Conservation (phyloP, 176 grass and related monocot genomes). For the Elymus sibiricus region DNA sequence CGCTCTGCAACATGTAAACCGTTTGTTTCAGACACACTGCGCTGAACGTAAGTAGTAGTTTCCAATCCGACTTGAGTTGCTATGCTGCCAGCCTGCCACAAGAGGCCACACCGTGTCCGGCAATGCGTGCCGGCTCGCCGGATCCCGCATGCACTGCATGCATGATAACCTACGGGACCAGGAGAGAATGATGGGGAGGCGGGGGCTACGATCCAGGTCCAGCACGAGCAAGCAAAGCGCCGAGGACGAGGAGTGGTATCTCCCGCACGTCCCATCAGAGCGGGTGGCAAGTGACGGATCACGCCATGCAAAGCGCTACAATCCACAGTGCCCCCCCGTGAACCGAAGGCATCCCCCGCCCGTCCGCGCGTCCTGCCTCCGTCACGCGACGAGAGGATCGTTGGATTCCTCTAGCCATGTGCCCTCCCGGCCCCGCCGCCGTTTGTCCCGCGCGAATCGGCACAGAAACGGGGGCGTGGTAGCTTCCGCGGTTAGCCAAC, state of each 20-base stretch:
- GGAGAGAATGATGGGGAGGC: conserved; percentile 12
- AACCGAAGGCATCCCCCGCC: too few species aligned
- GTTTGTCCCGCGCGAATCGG: conserved; percentile 28
- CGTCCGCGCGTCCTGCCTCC: neutral
- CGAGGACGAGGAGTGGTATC: neutral
- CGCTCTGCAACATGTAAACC: too few species aligned
- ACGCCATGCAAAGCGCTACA: too few species aligned
- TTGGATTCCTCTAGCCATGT: conserved; percentile 13
- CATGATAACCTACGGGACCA: conserved; percentile 16
- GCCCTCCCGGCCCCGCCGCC: neutral
- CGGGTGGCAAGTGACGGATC: neutral
- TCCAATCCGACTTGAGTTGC: too few species aligned
- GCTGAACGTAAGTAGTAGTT: too few species aligned
- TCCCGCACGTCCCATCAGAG: conserved; percentile 21
- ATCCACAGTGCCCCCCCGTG: too few species aligned
- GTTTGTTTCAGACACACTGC: too few species aligned
- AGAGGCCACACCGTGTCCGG: neutral
- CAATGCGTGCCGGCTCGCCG: neutral
- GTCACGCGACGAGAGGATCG: neutral
- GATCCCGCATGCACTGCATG: neutral
- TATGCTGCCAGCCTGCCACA: neutral
- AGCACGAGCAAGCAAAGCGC: neutral
- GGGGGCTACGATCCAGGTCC: neutral
- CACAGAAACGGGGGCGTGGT: conserved; percentile 1
- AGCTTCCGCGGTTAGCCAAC: neutral